These are phyloP conservation scores for Pelargonium cotyledonis DNA, from an alignment of 441 rosid genomes.

Conservation along the genomic window DNA sequence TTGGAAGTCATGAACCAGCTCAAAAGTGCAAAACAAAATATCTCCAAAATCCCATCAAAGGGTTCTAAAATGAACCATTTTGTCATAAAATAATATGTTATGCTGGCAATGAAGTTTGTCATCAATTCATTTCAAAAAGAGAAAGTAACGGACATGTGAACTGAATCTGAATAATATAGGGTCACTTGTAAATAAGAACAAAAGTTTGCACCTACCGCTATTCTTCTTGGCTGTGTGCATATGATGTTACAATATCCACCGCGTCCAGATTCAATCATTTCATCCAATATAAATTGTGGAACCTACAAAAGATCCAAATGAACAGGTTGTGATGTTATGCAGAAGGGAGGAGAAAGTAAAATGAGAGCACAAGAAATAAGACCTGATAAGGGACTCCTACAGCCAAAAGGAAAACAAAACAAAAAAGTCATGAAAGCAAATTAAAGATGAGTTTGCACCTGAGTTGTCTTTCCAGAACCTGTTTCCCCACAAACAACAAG, in stretches of 20 bases:
- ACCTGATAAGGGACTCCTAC: not conserved
- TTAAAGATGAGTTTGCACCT: constrained; percentile 38
- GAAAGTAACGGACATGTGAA: not conserved
- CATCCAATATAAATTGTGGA: constrained; percentile 91
- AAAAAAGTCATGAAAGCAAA: constrained; percentile 11
- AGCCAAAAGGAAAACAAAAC: constrained; percentile 1
- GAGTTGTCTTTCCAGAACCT: constrained; percentile 98
- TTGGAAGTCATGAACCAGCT: not conserved
- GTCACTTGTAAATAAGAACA: constrained; percentile 2
- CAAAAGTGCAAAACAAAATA: not conserved
- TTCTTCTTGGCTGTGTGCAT: constrained; percentile 94
- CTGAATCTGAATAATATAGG: not conserved
- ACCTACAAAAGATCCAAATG: constrained; percentile 42
- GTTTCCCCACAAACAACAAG: constrained; percentile 95
- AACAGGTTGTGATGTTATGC: constrained; percentile 14
- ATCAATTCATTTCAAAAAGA: not conserved
- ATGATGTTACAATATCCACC: constrained; percentile 83
- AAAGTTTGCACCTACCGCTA: constrained; percentile 54
- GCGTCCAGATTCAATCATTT: constrained; percentile 76
- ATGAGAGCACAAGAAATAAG: constrained; percentile 14
- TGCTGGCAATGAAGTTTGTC: not conserved
- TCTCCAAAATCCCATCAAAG: not conserved
- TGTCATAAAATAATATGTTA: not conserved
- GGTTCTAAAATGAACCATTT: not conserved
- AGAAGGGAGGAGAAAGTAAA: constrained; percentile 10